Evolutionary conservation across 2,329 filamentous ascomycete species (phyloP).

Genomic region (Aureobasidium sp.): DNA sequence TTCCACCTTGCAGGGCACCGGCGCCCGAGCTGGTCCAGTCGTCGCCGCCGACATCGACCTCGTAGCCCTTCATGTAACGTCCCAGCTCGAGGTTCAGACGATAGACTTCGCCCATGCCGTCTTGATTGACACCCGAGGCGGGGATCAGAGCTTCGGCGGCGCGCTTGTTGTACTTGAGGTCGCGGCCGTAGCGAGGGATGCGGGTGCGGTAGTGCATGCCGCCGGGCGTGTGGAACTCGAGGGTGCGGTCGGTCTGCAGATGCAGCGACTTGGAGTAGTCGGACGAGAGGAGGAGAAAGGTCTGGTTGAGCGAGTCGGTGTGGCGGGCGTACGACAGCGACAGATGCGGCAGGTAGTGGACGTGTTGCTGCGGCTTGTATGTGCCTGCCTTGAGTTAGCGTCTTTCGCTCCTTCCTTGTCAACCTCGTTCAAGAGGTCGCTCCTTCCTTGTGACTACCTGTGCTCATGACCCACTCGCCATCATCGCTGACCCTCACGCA

Average conservation of each 20-base stretch:
- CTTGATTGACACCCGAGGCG: slow-evolving; percentile 74
- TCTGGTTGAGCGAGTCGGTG: slow-evolving; percentile 84
- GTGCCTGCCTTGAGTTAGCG: slow-evolving; percentile 38
- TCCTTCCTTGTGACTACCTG: slow-evolving; percentile 43
- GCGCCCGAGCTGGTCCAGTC: slow-evolving; percentile 59
- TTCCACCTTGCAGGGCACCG: slow-evolving; percentile 75
- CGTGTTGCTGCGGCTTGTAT: slow-evolving; percentile 78
- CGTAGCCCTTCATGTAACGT: slow-evolving; percentile 88
- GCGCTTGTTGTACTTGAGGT: slow-evolving; percentile 73
- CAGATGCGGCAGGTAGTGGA: slow-evolving; percentile 88
- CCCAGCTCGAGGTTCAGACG: slow-evolving; percentile 85
- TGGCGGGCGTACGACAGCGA: slow-evolving; percentile 91
- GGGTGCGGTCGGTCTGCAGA: slow-evolving; percentile 78
- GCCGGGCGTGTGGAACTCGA: slow-evolving; percentile 87
- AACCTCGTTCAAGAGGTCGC: background rate
- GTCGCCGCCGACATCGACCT: slow-evolving; percentile 81
- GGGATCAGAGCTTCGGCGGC: slow-evolving; percentile 82
- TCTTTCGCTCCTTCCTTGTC: background rate
- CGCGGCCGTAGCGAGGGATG: slow-evolving; percentile 85
- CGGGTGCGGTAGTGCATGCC: slow-evolving; percentile 85
- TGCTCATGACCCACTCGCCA: slow-evolving; percentile 95
- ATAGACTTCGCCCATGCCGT: slow-evolving; percentile 87
- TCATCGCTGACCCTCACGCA: slow-evolving; percentile 89
- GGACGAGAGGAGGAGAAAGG: slow-evolving; percentile 76
- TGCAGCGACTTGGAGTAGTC: slow-evolving; percentile 95